Evolutionary conservation across 345 rosid genomes (phyloP), one percentile per base, ranked within the genome.

Genomic region (Citropsis articulata): DNA sequence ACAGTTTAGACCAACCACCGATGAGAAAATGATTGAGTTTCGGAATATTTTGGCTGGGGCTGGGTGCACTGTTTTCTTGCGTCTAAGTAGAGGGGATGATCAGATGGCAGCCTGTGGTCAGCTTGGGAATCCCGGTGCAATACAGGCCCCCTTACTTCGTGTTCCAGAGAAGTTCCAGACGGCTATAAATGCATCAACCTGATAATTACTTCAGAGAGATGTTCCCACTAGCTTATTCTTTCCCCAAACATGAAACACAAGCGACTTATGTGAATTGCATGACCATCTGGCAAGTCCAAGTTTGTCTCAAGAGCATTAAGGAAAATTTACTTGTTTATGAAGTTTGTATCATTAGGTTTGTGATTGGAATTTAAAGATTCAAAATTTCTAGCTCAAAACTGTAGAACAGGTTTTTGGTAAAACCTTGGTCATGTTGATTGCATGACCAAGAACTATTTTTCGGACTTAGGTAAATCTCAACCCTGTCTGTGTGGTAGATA

Each of bases 71-170:
- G 98, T 93, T 77, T 87, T 93, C 79, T 74, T 89, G 85, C 78
- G 98, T 69, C 81, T 81, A 67, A 92, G 97, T 77, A 85, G 96
- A 85, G 99, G 98, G 31, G 93, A 93, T 50, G 99, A 95, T 88
- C 90, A 92, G 88, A 95, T 91, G 99, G 99, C 98, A 48, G 99
- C 98, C 24, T 93, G 97, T 72, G 97, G 99, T 59, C 99, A 95
- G 86, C 99, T 95, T 42, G 99, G 99, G 78, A 89, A 89, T 71
- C 92, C 83, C 0, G 97, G 97, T 42, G 64, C 80, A 5, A 60
- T 88, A 70, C 92, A 87, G 76, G 92, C 93, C 64, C 99, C 97
- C 0, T 64, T 87, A 40, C 94, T 93, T 64, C 92, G 94, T 18
- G 90, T 91, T 65, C 98, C 99, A 0, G 93, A 89, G 65, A 86